Conservation (phyloP, 805 yeast genomes). For the Kockiozyma suomiensis region DNA sequence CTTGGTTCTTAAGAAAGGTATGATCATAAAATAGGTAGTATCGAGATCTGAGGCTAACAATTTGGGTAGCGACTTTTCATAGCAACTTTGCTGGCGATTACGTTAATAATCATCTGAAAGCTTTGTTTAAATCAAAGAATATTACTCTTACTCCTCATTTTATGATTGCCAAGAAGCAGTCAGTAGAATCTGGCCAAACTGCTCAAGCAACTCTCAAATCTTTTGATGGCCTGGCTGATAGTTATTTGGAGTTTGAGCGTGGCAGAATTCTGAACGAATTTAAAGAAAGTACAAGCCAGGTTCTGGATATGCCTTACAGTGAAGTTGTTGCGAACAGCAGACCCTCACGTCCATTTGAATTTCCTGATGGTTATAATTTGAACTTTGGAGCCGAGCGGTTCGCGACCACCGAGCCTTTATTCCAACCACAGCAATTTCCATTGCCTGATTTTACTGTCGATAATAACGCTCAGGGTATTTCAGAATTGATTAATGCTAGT, state of each 20-base stretch:
- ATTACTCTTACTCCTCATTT: slow-evolving; percentile 44
- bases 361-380: slow-evolving; percentile 58
- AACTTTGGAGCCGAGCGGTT: slow-evolving; percentile 57
- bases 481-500: slow-evolving; percentile 49
- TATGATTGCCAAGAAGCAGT: slow-evolving; percentile 44
- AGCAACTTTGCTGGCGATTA: slow-evolving; percentile 85
- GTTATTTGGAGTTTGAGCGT: slow-evolving; percentile 45
- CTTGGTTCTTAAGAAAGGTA: slow-evolving; percentile 36
- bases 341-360: slow-evolving; percentile 53
- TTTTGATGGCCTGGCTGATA: slow-evolving; percentile 46
- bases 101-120: slow-evolving; percentile 63
- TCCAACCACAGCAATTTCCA: slow-evolving; percentile 61
- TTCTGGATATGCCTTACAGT: slow-evolving; percentile 45
- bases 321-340: slow-evolving; percentile 43
- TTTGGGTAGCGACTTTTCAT: slow-evolving; percentile 46
- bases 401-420: slow-evolving; percentile 65
- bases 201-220: slow-evolving; percentile 33
- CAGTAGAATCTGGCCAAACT: slow-evolving; percentile 45
- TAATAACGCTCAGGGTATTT: slow-evolving; percentile 20
- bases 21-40: no score
- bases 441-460: slow-evolving; percentile 45
- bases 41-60: no score
- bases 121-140: slow-evolving; percentile 48
- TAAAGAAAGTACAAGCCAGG: slow-evolving; percentile 48
- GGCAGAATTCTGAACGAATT: slow-evolving; percentile 52